Base-by-base conservation (phyloP, 2,329 filamentous ascomycete genomes). In the Zasmidium cellare region DNA sequence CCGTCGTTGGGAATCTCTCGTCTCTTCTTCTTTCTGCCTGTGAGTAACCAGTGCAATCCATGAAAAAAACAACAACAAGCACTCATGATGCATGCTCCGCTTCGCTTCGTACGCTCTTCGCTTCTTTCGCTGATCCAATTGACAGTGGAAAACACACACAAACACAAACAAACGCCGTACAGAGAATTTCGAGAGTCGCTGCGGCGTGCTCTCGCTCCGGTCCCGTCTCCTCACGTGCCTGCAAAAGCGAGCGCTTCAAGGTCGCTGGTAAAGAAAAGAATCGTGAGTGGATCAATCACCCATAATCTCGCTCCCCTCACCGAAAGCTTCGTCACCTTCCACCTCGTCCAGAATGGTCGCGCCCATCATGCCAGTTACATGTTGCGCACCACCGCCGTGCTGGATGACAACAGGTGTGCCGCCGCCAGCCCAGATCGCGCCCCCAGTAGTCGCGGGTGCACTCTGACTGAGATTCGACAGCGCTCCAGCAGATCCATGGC, bases 221-320 rank as follows among this genome's bases (percentile, higher is more conserved):
- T n/a, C n/a, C 35, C 7, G 35, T n/a, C 7, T 3, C 7, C 16
- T 41, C 3, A 14, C n/a, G n/a, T n/a, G n/a, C n/a, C n/a, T n/a
- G n/a, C n/a, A n/a, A n/a, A n/a, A n/a, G n/a, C n/a, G n/a, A n/a
- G n/a, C n/a, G n/a, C n/a, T n/a, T n/a, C n/a, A n/a, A n/a, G n/a
- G n/a, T n/a, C n/a, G n/a, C n/a, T n/a, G n/a, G n/a, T 28, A 28
- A 28, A 11, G 25, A 28, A 11, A 28, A 11, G 25, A 28, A 28
- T 53, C 25, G 11, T 11, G 11, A 28, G 11, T 5, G 35, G 3
- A 6, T 41, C 56, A 61, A 31, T 65, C 61, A n/a, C 62, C 74
- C 71, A 78, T 71, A 57, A 78, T 72, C 67, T 79, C 77, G 60
- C 77, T 79, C 22, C 72, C 76, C 46, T 79, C 76, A 9, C 75